These are phyloP conservation scores for Ceratobasidium sp. DNA, from an alignment of 1,284 basidiomycete genomes.

Conservation along the genomic window DNA sequence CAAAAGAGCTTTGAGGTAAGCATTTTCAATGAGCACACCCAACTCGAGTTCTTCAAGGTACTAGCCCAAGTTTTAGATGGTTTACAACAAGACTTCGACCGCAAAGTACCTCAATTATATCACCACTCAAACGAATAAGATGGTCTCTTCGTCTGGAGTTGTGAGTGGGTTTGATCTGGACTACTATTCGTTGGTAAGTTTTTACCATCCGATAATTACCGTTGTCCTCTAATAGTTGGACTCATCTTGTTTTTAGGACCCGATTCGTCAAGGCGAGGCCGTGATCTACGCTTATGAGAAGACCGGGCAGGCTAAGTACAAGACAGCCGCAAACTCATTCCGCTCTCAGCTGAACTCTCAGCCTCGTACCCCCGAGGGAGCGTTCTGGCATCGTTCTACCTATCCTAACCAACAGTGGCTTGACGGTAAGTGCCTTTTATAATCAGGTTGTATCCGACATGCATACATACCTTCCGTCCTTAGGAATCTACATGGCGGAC, in stretches of 20 bases:
- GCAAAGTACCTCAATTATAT: constrained; percentile 38
- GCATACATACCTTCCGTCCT: not conserved
- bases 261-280: constrained; percentile 25
- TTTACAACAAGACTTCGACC: constrained; percentile 28
- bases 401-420: constrained; percentile 40
- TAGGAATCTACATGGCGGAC: constrained; percentile 44
- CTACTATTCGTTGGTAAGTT: constrained; percentile 24
- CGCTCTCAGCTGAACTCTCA: constrained; percentile 31
- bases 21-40: not conserved
- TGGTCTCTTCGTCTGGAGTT: constrained; percentile 32
- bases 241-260: not conserved
- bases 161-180: constrained; percentile 10
- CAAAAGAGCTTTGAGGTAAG: constrained; percentile 41
- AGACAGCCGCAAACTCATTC: constrained; percentile 14
- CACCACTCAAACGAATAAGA: constrained; percentile 38
- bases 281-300: constrained; percentile 33
- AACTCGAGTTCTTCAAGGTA: not conserved
- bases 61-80: constrained; percentile 3
- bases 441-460: not conserved
- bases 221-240: too few species aligned
- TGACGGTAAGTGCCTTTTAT: not conserved
- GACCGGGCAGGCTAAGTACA: constrained; percentile 30
- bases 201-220: not conserved
- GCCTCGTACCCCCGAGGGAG: constrained; percentile 32
- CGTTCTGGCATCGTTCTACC: constrained; percentile 37